Evolutionary conservation across 2,329 filamentous ascomycete species (phyloP).

Genomic region (Ophiostoma australiae): DNA sequence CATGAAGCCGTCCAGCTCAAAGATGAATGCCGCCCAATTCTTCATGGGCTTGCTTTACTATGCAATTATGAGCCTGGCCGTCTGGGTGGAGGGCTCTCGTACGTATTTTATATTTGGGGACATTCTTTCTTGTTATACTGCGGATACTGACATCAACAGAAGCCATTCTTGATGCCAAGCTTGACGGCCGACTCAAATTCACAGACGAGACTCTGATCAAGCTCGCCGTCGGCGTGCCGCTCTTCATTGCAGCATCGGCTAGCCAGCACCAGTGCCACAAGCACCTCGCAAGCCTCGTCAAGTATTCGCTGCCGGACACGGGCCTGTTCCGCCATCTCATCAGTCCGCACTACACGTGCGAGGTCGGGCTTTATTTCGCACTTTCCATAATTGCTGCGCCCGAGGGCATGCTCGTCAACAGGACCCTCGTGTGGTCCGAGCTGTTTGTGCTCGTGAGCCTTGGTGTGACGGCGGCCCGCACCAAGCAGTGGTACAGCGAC

Average conservation of each 20-base stretch:
- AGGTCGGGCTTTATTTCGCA: conserved; percentile 78
- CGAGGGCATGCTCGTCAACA: conserved; percentile 59
- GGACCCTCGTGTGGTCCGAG: conserved; percentile 64
- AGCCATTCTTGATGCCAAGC: conserved; percentile 32
- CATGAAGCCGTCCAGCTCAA: conserved; percentile 61
- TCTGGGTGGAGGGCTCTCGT: conserved; percentile 83
- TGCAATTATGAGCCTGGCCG: conserved; percentile 61
- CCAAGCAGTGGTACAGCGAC: conserved; percentile 69
- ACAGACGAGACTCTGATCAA: conserved; percentile 37
- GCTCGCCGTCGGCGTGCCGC: conserved; percentile 50
- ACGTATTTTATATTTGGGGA: conserved; percentile 33
- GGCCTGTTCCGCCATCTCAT: conserved; percentile 68
- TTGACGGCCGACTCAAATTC: neutral
- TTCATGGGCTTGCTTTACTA: conserved; percentile 75
- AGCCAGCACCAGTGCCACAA: conserved; percentile 71
- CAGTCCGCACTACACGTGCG: conserved; percentile 87
- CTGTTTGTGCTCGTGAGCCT: conserved; percentile 75
- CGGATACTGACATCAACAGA: conserved; percentile 17
- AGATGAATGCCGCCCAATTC: conserved; percentile 86
- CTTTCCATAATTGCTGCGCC: conserved; percentile 72
- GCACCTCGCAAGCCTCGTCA: conserved; percentile 65
- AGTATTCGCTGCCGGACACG: conserved; percentile 75
- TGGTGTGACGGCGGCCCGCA: conserved; percentile 72
- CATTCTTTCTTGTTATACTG: no score
- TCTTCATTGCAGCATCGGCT: conserved; percentile 65